Conservation (phyloP, 2,329 filamentous ascomycete genomes). For the Colletotrichum noveboracense region DNA sequence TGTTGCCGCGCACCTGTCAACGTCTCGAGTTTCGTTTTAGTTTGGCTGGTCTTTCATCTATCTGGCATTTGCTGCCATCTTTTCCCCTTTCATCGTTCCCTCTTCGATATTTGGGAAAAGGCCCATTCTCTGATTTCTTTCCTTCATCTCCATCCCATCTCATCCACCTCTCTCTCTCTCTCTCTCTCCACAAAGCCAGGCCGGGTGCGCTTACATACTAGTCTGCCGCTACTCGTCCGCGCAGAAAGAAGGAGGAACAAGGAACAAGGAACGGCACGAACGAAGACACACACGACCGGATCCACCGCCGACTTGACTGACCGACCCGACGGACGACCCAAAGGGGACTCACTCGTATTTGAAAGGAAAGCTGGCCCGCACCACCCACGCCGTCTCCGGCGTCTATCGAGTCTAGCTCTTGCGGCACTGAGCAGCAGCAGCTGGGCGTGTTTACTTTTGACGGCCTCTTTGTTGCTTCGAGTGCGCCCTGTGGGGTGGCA, state of each 20-base stretch:
- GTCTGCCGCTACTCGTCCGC: background rate
- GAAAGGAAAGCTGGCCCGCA: background rate
- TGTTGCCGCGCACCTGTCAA: background rate
- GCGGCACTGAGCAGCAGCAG: background rate
- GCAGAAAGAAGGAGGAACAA: background rate
- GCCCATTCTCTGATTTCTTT: too few relatives aligned
- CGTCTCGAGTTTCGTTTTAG: background rate
- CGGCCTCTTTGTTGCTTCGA: background rate
- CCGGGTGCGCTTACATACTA: background rate
- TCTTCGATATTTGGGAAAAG: background rate
- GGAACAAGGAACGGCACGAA: background rate
- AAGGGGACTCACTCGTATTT: background rate
- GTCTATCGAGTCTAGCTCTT: background rate
- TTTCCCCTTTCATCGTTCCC: background rate
- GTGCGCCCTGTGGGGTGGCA: background rate
- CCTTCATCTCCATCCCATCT: background rate
- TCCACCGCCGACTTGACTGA: background rate
- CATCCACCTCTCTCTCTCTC: background rate
- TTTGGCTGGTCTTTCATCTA: background rate
- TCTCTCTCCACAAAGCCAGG: background rate
- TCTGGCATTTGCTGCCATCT: background rate
- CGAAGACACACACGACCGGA: background rate
- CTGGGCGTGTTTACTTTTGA: background rate
- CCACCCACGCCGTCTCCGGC: background rate
- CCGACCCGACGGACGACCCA: background rate